A percentile compares a stretch with the other conserved stretches of the same genome.
Evolutionary conservation across 805 yeast species (phyloP).

Genomic region (Tetrapisispora phaffii): DNA sequence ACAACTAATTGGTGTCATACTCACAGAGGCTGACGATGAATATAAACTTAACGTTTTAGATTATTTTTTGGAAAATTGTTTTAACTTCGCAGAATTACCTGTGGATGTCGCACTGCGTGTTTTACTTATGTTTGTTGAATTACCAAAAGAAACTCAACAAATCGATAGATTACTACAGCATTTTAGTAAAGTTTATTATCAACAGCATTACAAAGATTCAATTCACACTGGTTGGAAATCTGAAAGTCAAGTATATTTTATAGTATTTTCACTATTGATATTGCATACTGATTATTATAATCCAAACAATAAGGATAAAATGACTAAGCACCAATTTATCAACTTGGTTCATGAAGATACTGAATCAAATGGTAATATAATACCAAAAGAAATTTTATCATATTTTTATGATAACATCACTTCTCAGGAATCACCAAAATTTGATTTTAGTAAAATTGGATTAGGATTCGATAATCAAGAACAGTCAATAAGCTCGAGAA

Average conservation of each 20-base stretch:
- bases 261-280: conserved; percentile 57
- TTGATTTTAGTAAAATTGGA: conserved; percentile 10
- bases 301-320: conserved; percentile 53
- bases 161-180: conserved; percentile 57
- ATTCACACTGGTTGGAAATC: conserved; percentile 24
- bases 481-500: background rate
- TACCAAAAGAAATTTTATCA: conserved; percentile 37
- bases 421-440: conserved; percentile 40
- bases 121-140: conserved; percentile 44
- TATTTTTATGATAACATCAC: conserved; percentile 63
- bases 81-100: conserved; percentile 46
- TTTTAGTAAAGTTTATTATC: conserved; percentile 44
- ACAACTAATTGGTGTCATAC: conserved; percentile 24
- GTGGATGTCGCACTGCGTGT: conserved; percentile 56
- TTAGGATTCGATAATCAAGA: background rate
- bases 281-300: conserved; percentile 69
- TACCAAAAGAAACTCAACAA: conserved; percentile 69
- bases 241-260: conserved; percentile 48
- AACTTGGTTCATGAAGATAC: conserved; percentile 34
- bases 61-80: conserved; percentile 27
- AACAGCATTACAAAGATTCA: conserved; percentile 16
- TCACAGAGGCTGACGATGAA: conserved; percentile 21
- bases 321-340: conserved; percentile 55
- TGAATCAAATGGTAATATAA: conserved; percentile 20
- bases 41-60: conserved; percentile 23